Conservation (phyloP, 371 early-diverging fungal genomes). For the Parasitella parasitica region DNA sequence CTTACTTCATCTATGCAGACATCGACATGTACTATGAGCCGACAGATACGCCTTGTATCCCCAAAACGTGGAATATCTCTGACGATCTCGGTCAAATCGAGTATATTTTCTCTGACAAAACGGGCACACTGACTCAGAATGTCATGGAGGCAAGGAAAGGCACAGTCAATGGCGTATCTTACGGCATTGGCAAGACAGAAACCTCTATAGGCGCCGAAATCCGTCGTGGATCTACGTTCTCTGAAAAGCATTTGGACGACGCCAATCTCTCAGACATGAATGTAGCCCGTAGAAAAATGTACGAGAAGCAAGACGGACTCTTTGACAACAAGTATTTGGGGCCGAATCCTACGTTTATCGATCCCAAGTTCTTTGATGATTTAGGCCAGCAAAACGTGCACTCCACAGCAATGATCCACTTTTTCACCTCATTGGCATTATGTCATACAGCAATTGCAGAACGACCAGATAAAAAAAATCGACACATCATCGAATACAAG, state of each 20-base stretch:
- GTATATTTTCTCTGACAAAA: conserved; percentile 95
- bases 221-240: conserved; percentile 40
- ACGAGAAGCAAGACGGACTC: conserved; percentile 30
- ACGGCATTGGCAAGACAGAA: conserved; percentile 62
- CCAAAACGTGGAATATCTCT: conserved; percentile 86
- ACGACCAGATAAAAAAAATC: conserved; percentile 42
- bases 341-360: conserved; percentile 44
- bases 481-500: conserved; percentile 68
- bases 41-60: conserved; percentile 74
- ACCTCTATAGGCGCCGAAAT: conserved; percentile 34
- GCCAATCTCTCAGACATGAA: conserved; percentile 8
- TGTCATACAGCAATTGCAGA: conserved; percentile 91
- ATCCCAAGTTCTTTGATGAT: conserved; percentile 43
- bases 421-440: conserved; percentile 82
- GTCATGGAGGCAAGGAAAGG: conserved; percentile 79
- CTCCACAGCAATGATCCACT: conserved; percentile 44
- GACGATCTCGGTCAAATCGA: conserved; percentile 90
- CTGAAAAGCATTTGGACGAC: conserved; percentile 3
- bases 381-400: conserved; percentile 25
- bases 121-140: conserved; percentile 80
- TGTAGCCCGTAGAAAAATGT: conserved; percentile 36
- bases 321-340: conserved; percentile 40
- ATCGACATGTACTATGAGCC: conserved; percentile 85
- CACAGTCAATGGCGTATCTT: conserved; percentile 79
- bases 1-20: conserved; percentile 81